phyloP scores from a whole-genome alignment of 2,329 filamentous ascomycete genomes.

The Microsporum audouinii region DNA sequence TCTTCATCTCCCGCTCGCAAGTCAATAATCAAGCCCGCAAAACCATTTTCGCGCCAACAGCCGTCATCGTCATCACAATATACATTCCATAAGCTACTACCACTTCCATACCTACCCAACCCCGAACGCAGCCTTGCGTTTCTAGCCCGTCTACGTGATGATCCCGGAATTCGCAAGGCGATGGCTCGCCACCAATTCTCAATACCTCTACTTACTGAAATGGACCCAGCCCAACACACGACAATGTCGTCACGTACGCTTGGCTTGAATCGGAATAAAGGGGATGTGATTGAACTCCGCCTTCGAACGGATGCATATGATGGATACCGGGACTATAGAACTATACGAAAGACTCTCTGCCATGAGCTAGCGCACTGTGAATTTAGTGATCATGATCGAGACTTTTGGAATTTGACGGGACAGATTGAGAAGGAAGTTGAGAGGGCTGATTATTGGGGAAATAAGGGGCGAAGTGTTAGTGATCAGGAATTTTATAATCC shows the following conservation, averaged over 20 bases:
- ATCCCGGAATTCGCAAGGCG: constrained; percentile 69
- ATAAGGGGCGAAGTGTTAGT: constrained; percentile 54
- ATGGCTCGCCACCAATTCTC: constrained; percentile 80
- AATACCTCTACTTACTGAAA: constrained; percentile 81
- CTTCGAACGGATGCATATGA: constrained; percentile 89
- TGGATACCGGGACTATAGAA: constrained; percentile 85
- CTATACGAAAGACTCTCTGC: constrained; percentile 81
- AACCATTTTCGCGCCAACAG: constrained; percentile 22
- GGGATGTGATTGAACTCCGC: constrained; percentile 81
- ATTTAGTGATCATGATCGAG: constrained; percentile 65
- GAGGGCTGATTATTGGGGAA: constrained; percentile 69
- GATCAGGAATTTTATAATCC: constrained; percentile 49
- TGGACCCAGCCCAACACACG: constrained; percentile 81
- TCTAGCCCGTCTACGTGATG: constrained; percentile 63
- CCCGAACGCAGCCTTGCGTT: constrained; percentile 60
- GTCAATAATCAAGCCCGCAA: constrained; percentile 14
- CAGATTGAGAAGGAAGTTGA: constrained; percentile 82
- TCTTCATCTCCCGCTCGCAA: constrained; percentile 15
- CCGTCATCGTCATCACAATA: constrained; percentile 40
- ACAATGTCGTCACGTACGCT: constrained; percentile 70
- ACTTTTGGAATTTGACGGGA: constrained; percentile 83
- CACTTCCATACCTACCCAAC: constrained; percentile 65
- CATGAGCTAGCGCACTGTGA: constrained; percentile 95
- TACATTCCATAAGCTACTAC: constrained; percentile 68
- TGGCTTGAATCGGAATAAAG: constrained; percentile 75